Evolutionary conservation across 2,329 filamentous ascomycete species (phyloP), one percentile per base, ranked within the genome.

Genomic region (Ilyonectria sp.): DNA sequence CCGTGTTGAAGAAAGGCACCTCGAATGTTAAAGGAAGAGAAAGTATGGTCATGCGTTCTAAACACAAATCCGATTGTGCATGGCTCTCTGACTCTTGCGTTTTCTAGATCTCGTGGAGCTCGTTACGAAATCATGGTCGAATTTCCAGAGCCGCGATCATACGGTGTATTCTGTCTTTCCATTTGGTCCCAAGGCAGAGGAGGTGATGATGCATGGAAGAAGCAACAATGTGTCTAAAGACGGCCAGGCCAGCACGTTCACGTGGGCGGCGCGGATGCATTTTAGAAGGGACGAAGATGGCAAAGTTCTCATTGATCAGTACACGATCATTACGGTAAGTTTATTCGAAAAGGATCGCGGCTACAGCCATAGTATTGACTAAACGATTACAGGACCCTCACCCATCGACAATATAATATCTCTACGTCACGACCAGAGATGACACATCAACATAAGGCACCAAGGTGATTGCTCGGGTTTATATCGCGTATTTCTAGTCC

Each of bases 181-280:
- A 19, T 58, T 58, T 37, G 55, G 55, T 2, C 55, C 40, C 15
- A 49, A 58, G 13, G 43, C 55, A 1, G 55, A 58, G 31, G 55
- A 58, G 43, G 55, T 47, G 15, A 58, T 58, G 55, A 33, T 58
- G 55, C 55, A 58, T 26, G 55, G 55, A 21, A n/a, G 55, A 17
- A 58, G 55, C 26, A 58, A 58, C 13, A 58, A 58, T 23, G 43
- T 58, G 17, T 58, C 55, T 17, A 58, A 58, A n/a, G 55, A 58
- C 19, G 55, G 55, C 23, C 37, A 33, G 13, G 23, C 55, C 9
- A 58, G 43, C n/a, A 58, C 55, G 2, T 58, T 58, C n/a, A 58
- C 55, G 3, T 58, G 55, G 55, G 55, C 55, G 15, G 55, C 55
- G 17, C 21, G 43, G 15, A 58, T 58, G 55, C 55, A 58, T 37